phyloP scores from a whole-genome alignment of 768 basidiomycete genomes.

The Pleurotus ostreatus region DNA sequence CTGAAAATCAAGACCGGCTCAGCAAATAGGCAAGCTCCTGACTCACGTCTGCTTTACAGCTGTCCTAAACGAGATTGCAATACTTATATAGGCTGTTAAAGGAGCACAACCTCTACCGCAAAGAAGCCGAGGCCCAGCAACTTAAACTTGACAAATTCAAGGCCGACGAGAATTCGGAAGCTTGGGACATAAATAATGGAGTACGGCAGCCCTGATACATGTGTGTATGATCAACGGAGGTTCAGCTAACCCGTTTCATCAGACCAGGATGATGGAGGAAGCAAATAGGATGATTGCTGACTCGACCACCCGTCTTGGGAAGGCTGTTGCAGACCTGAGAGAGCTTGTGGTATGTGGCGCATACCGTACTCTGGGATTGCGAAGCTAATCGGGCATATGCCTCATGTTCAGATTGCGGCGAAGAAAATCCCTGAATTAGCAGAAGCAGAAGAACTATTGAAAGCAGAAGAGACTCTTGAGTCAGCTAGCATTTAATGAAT shows the following conservation, averaged over 20 bases:
- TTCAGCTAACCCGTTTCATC: slow-evolving; percentile 14
- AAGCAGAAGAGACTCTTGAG: slow-evolving; percentile 58
- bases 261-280: slow-evolving; percentile 73
- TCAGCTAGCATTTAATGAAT: slow-evolving; percentile 40
- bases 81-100: slow-evolving; percentile 50
- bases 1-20: slow-evolving; percentile 75
- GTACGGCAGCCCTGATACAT: slow-evolving; percentile 35
- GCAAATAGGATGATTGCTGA: slow-evolving; percentile 79
- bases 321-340: slow-evolving; percentile 58
- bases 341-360: slow-evolving; percentile 59
- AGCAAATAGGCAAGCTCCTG: slow-evolving; percentile 37
- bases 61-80: too few relatives aligned
- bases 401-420: slow-evolving; percentile 31
- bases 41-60: too few relatives aligned
- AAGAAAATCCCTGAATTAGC: slow-evolving; percentile 38
- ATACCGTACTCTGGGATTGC: background rate
- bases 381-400: slow-evolving; percentile 1
- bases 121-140: slow-evolving; percentile 59
- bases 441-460: slow-evolving; percentile 40
- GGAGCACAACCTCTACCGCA: slow-evolving; percentile 61
- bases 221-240: background rate
- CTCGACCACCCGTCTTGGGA: slow-evolving; percentile 54
- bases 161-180: slow-evolving; percentile 52
- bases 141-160: slow-evolving; percentile 58
- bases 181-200: slow-evolving; percentile 75